Evolutionary conservation across 177 flowering plant genomes (phyloP).

Genomic region (Vitis hybrid): DNA sequence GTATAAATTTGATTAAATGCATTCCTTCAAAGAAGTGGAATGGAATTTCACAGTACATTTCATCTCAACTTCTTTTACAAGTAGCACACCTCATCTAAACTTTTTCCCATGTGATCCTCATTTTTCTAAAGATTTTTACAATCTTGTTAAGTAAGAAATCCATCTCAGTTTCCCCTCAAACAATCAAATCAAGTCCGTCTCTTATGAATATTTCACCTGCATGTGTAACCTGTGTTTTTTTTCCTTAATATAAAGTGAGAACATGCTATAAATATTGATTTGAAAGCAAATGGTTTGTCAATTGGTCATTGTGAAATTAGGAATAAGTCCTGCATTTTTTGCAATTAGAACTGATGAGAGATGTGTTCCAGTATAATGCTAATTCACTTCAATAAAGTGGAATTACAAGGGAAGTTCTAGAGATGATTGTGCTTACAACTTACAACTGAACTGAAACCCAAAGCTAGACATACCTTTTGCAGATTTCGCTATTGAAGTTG

Average conservation of each 20-base stretch:
- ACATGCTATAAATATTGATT: neutral
- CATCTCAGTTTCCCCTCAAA: neutral
- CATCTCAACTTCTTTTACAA: too few species aligned
- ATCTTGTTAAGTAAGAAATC: neutral
- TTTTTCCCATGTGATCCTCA: neutral
- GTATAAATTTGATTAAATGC: too few species aligned
- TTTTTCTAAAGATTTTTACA: neutral
- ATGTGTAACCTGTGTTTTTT: neutral
- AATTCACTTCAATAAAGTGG: neutral
- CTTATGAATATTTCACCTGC: neutral
- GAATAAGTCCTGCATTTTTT: too few species aligned
- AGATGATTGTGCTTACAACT: neutral
- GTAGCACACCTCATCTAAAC: neutral
- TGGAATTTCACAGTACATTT: too few species aligned
- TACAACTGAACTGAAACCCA: neutral
- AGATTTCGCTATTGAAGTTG: conserved; percentile 64
- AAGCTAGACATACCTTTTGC: conserved; percentile 55
- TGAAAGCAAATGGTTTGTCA: neutral
- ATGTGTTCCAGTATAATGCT: neutral
- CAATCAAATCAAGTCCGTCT: neutral
- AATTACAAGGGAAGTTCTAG: neutral
- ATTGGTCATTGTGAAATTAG: neutral
- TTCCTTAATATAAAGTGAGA: neutral
- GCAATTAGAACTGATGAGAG: neutral
- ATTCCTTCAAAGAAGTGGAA: too few species aligned